Conservation (phyloP, 2,329 filamentous ascomycete genomes). For the Pyrenochaeta sp. region DNA sequence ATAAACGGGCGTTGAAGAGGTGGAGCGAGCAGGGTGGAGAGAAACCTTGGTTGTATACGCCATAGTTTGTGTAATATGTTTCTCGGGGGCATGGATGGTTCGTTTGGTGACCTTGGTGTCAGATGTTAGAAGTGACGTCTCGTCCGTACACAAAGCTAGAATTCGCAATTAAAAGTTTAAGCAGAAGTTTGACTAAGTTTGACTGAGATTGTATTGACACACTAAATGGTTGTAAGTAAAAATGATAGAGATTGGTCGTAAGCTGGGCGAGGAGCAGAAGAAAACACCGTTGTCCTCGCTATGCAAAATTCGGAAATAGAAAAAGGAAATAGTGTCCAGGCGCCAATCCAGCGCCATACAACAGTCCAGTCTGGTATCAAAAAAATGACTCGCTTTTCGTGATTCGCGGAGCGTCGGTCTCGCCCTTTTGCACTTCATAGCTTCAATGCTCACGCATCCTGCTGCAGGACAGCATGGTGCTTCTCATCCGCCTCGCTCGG, state of each 20-base stretch:
- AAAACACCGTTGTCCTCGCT: slow-evolving; percentile 4
- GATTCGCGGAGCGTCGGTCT: no score
- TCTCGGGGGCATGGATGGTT: no score
- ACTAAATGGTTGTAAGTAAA: no score
- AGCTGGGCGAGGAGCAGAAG: slow-evolving; percentile 1
- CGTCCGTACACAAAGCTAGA: no score
- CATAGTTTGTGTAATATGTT: no score
- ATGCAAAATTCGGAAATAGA: not conserved
- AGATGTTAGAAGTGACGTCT: no score
- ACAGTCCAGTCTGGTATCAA: not conserved
- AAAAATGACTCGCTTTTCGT: no score
- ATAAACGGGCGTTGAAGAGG: slow-evolving; percentile 35
- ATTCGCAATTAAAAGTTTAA: no score
- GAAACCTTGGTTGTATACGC: slow-evolving; percentile 30
- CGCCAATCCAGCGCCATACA: not conserved
- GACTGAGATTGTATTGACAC: no score
- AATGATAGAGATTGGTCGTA: not conserved
- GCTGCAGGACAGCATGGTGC: slow-evolving; percentile 18
- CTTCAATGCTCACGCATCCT: slow-evolving; percentile 12
- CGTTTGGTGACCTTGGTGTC: no score
- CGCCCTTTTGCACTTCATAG: not conserved
- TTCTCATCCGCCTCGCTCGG: slow-evolving; percentile 33
- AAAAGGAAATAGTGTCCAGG: not conserved
- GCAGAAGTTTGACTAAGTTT: no score
- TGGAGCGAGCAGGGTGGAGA: slow-evolving; percentile 19